Evolutionary conservation across 805 yeast species (phyloP).

Genomic region (Saturnispora sekii): DNA sequence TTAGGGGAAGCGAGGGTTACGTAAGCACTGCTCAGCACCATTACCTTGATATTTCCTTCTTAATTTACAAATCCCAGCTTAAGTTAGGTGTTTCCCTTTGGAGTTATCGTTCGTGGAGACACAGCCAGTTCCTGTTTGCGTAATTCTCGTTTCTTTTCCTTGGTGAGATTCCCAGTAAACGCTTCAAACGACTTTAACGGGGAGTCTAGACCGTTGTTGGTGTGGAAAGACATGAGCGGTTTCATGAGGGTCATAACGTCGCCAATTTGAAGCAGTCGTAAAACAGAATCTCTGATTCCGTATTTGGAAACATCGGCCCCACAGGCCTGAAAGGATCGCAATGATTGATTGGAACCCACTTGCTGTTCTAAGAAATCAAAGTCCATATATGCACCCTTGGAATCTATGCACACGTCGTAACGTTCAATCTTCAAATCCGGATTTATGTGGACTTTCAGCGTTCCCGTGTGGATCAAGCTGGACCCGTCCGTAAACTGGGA

Average conservation of each 20-base stretch:
- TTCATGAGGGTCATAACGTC: conserved; percentile 69
- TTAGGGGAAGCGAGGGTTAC: too few relatives aligned
- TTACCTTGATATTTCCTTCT: too few relatives aligned
- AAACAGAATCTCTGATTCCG: conserved; percentile 57
- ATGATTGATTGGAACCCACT: neutral
- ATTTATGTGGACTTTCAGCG: conserved; percentile 52
- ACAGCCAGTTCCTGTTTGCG: neutral
- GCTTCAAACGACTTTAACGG: conserved; percentile 1
- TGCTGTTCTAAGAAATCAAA: conserved; percentile 37
- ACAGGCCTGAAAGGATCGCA: neutral
- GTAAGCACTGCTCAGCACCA: too few relatives aligned
- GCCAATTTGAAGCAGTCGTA: conserved; percentile 64
- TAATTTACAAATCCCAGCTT: too few relatives aligned
- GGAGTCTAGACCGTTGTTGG: neutral
- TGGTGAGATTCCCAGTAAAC: neutral
- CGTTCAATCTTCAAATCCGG: conserved; percentile 59
- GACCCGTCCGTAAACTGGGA: conserved; percentile 64
- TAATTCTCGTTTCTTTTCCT: neutral
- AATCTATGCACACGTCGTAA: conserved; percentile 48
- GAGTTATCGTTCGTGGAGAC: neutral
- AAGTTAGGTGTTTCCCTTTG: neutral
- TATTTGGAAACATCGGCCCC: conserved; percentile 38
- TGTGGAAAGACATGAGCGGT: conserved; percentile 39
- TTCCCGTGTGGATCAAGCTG: conserved; percentile 51
- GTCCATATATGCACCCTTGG: conserved; percentile 37